These are phyloP conservation scores for Plectosphaerella cucumerina DNA, from an alignment of 2,329 filamentous ascomycete species.

Conservation along the genomic window DNA sequence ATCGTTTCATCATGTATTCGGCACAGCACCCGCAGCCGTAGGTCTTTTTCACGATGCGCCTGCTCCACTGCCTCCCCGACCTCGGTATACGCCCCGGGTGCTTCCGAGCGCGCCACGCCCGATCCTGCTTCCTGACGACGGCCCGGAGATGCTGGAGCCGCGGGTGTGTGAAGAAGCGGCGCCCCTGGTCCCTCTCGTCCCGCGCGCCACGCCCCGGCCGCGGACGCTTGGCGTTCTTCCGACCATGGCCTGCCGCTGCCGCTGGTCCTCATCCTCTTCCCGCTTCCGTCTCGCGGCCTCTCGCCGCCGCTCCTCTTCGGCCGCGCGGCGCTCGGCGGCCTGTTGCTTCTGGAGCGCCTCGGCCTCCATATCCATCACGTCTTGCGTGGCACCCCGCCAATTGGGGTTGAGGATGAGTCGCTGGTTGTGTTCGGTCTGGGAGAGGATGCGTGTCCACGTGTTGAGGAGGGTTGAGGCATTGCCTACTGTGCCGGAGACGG, in stretches of 20 bases:
- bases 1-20: slow-evolving; percentile 7
- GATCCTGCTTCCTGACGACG: slow-evolving; percentile 12
- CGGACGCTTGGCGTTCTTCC: slow-evolving; percentile 8
- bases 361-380: slow-evolving; percentile 80
- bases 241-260: slow-evolving; percentile 32
- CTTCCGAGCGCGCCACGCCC: slow-evolving; percentile 10
- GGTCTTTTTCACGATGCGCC: not conserved
- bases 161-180: slow-evolving; percentile 8
- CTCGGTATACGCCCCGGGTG: slow-evolving; percentile 11
- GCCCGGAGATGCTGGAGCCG: slow-evolving; percentile 9
- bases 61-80: slow-evolving; percentile 4
- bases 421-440: slow-evolving; percentile 96
- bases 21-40: slow-evolving; percentile 5
- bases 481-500: slow-evolving; percentile 77
- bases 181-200: slow-evolving; percentile 3
- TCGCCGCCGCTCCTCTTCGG: slow-evolving; percentile 73
- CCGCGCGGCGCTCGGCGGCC: slow-evolving; percentile 70
- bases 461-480: slow-evolving; percentile 87
- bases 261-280: slow-evolving; percentile 54
- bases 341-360: slow-evolving; percentile 71
- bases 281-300: slow-evolving; percentile 64
- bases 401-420: slow-evolving; percentile 80
- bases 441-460: slow-evolving; percentile 93
- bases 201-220: slow-evolving; percentile 8
- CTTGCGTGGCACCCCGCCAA: slow-evolving; percentile 86